A percentile compares a stretch with the other conserved stretches of the same genome.
Conservation (phyloP, 441 rosid species). For the Flueggea neowawraea region DNA sequence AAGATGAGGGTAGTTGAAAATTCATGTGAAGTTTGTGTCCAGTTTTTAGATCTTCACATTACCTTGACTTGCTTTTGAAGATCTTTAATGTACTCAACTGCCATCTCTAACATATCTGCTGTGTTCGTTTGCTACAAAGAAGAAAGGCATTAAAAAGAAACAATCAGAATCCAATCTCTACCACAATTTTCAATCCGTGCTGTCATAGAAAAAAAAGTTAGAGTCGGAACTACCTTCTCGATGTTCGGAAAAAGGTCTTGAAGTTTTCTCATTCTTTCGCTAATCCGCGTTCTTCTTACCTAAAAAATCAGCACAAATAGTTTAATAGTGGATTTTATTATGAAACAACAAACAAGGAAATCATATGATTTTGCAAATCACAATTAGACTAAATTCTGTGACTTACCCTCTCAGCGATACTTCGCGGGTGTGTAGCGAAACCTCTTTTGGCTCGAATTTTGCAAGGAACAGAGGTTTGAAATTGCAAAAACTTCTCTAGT, state of each 20-base stretch:
- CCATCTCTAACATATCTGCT: constrained; percentile 76
- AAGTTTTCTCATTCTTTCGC: constrained; percentile 57
- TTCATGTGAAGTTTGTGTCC: constrained; percentile 10
- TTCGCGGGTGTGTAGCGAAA: constrained; percentile 77
- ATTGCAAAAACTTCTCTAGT: constrained; percentile 47
- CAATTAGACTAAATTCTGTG: neutral
- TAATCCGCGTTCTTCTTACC: constrained; percentile 71
- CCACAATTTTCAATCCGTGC: neutral
- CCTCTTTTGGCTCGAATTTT: constrained; percentile 77
- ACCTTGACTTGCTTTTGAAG: constrained; percentile 70
- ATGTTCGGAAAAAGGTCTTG: constrained; percentile 61
- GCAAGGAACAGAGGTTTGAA: constrained; percentile 54
- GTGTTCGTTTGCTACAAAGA: constrained; percentile 62
- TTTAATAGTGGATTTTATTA: neutral
- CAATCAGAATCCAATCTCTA: constrained; percentile 1
- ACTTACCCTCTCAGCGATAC: constrained; percentile 78
- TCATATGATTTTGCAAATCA: neutral
- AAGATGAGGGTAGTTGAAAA: constrained; percentile 11
- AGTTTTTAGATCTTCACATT: neutral
- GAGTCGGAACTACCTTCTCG: constrained; percentile 52
- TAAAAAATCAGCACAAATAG: constrained; percentile 10
- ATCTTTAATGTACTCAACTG: constrained; percentile 68
- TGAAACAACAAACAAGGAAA: neutral
- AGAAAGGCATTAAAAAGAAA: constrained; percentile 2
- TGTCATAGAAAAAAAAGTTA: neutral